A percentile compares a stretch with the other conserved stretches of the same genome.
Evolutionary conservation across 2,329 filamentous ascomycete genomes (phyloP).

Genomic region (Mariannaea elegans): DNA sequence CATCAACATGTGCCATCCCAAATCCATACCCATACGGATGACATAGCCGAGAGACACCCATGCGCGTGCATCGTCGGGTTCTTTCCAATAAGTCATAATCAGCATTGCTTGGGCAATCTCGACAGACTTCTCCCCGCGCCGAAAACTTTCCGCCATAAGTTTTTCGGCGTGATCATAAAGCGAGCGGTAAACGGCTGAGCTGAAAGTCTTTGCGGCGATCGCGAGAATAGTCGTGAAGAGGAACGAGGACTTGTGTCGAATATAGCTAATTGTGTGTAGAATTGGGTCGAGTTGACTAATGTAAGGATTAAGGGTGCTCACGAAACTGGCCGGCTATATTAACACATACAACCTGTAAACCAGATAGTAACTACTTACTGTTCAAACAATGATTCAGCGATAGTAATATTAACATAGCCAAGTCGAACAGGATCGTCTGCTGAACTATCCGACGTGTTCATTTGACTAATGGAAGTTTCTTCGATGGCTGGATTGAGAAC

Average conservation of each 20-base stretch:
- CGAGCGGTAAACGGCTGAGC: conserved; percentile 42
- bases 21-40: conserved; percentile 51
- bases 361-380: no score
- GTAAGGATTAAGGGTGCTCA: conserved; percentile 50
- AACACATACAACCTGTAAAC: no score
- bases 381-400: conserved; percentile 14
- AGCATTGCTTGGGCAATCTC: conserved; percentile 51
- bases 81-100: conserved; percentile 54
- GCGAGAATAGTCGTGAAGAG: conserved; percentile 47
- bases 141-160: conserved; percentile 42
- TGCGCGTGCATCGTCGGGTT: conserved; percentile 50
- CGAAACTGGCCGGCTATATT: conserved; percentile 41
- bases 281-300: conserved; percentile 50
- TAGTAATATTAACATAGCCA: conserved; percentile 14
- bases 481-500: conserved; percentile 43
- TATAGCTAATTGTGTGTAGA: conserved; percentile 49
- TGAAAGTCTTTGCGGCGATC: conserved; percentile 48
- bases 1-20: conserved; percentile 47
- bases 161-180: conserved; percentile 35
- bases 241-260: conserved; percentile 47
- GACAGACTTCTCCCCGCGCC: conserved; percentile 46
- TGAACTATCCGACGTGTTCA: not conserved
- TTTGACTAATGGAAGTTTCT: no score
- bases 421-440: conserved; percentile 16
- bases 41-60: conserved; percentile 52